Base-by-base conservation (phyloP, 768 basidiomycete species). In the Rhizopogon roseolus region DNA sequence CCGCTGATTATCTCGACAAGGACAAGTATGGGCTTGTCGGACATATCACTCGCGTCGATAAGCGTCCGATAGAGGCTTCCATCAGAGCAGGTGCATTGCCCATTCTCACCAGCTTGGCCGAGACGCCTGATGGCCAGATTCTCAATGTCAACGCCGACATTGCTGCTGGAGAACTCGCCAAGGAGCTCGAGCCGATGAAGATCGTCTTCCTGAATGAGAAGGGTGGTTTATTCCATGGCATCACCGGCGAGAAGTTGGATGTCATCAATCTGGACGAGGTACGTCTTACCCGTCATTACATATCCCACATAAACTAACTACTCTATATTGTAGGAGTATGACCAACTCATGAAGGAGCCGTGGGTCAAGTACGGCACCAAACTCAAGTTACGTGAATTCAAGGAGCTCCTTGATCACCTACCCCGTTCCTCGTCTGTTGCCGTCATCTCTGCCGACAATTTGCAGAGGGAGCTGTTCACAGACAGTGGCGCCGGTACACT, bases 331-430 rank as follows among this genome's bases (percentile, higher is more conserved):
- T 64, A 93, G 89, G 97, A 99, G 75, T 98, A 96, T 71, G 91
- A 96, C 60, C 81, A 81, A 22, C 85, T 99, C 54, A 91, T 98
- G 94, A 95, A 94, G 65, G 90, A 98, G 72, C 82, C 94, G 6
- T 99, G 97, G 97, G 96, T 99, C 71, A 97, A 97, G 69, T 98
- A 85, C 67, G 97, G 96, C 56, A 98, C 96, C 59, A 99, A 99
- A 72, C 90, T 99, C 70, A 98, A 98, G 75, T 81, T 99, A 54
- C 88, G 97, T 59, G 96, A 98, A 71, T 98, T 99, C 80, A 99
- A 99, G 74, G 97, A 98, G 65, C 86, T 99, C 51, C 83, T 99
- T 41, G 97, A 98, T 66, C 88, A 95, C 74, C 92, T 98, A 58
- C 97, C 97, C 14, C 94, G 97, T 54, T 90, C 97, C 3, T 97